Evolutionary conservation across 495 filamentous ascomycete species (phyloP).

Genomic region (Bryoglossum gracile): DNA sequence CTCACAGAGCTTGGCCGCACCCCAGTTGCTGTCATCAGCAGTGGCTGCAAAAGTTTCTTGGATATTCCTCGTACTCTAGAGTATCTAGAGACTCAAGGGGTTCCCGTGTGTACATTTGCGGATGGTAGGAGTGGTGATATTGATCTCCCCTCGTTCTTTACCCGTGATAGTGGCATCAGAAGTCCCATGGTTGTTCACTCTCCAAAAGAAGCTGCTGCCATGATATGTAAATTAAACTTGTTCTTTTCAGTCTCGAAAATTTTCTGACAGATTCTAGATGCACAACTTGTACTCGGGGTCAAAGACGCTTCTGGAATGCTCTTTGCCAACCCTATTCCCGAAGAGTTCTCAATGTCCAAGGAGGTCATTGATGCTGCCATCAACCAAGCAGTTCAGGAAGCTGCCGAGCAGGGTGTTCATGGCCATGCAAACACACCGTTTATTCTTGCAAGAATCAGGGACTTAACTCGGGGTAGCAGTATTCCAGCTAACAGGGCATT

Average conservation of each 20-base stretch:
- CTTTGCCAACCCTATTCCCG: conserved; percentile 84
- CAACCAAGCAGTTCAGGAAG: conserved; percentile 62
- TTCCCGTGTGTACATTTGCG: conserved; percentile 78
- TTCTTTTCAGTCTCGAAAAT: no score
- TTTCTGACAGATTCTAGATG: conserved; percentile 47
- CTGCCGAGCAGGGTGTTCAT: conserved; percentile 55
- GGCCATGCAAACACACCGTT: conserved; percentile 87
- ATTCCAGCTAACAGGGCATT: conserved; percentile 69
- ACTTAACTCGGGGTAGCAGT: conserved; percentile 66
- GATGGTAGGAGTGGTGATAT: conserved; percentile 59
- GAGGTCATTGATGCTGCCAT: conserved; percentile 68
- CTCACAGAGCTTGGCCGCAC: conserved; percentile 92
- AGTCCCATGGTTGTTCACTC: conserved; percentile 68
- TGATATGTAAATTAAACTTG: conserved; percentile 73
- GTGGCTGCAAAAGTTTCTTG: conserved; percentile 91
- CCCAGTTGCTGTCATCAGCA: conserved; percentile 77
- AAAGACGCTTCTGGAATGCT: conserved; percentile 56
- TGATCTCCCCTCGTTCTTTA: conserved; percentile 87
- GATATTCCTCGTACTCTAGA: conserved; percentile 88
- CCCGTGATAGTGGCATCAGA: conserved; percentile 69
- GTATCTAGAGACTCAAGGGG: conserved; percentile 91
- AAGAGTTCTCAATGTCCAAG: conserved; percentile 60
- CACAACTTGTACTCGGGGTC: no score
- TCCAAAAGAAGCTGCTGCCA: conserved; percentile 76
- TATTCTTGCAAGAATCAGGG: conserved; percentile 71